Evolutionary conservation across 345 rosid genomes (phyloP).

Genomic region (Populus nigra): DNA sequence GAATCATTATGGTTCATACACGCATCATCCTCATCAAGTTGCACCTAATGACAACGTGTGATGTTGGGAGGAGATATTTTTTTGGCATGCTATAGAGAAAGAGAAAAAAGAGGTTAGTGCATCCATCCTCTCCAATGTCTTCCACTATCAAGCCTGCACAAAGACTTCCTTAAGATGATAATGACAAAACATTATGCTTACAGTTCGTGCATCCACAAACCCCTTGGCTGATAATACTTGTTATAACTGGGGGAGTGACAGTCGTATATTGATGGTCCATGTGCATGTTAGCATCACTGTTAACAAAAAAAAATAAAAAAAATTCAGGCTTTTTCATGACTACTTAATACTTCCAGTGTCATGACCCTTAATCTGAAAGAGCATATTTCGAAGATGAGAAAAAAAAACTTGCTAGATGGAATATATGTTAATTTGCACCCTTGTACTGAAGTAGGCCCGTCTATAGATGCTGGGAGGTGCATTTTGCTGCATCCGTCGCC

Average conservation of each 20-base stretch:
- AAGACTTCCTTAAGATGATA: background rate
- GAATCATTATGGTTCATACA: conserved; percentile 52
- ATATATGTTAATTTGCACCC: background rate
- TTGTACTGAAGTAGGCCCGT: background rate
- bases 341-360: background rate
- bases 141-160: background rate
- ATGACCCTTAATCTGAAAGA: background rate
- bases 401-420: background rate
- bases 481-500: background rate
- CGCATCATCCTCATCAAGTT: conserved; percentile 41
- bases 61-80: background rate
- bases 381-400: background rate
- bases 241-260: background rate
- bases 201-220: background rate
- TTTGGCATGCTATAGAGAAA: background rate
- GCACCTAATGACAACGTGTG: conserved; percentile 51
- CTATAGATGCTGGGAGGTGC: background rate
- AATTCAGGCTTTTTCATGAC: background rate
- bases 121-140: background rate
- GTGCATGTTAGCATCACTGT: background rate
- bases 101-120: conserved; percentile 14
- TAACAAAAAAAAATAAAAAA: background rate
- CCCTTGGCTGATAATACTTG: background rate
- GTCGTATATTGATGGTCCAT: background rate
- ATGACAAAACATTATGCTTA: background rate